These are phyloP conservation scores for Mycosphaerelloides madeirae DNA, from an alignment of 2,329 filamentous ascomycete genomes.

Conservation along the genomic window DNA sequence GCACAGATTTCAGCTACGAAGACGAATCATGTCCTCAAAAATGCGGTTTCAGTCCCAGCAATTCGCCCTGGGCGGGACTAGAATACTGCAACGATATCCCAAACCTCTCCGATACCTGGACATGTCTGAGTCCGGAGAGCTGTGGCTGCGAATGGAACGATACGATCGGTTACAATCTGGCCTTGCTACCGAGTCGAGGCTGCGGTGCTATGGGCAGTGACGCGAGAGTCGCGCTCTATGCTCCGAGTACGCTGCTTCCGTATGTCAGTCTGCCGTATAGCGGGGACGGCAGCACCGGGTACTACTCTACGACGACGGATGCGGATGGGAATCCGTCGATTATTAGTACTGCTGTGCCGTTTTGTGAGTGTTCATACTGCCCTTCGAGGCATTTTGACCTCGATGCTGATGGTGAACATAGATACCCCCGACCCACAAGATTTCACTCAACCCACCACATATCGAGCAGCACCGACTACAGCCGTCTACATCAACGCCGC, in stretches of 20 bases:
- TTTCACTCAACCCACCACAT: conserved; percentile 21
- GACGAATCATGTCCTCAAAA: conserved; percentile 28
- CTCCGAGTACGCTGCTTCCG: conserved; percentile 23
- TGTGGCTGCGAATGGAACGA: conserved; percentile 28
- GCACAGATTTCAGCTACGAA: conserved; percentile 28
- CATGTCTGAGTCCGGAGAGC: conserved; percentile 29
- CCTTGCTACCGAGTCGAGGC: conserved; percentile 19
- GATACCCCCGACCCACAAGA: not conserved
- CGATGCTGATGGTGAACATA: not conserved
- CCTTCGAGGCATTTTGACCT: conserved; percentile 17
- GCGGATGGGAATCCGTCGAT: conserved; percentile 24
- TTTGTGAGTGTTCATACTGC: not conserved
- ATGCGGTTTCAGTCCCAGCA: conserved; percentile 27
- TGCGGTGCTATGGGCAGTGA: conserved; percentile 30
- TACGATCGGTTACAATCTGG: conserved; percentile 12
- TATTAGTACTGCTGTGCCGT: conserved; percentile 14
- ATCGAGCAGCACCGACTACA: conserved; percentile 17
- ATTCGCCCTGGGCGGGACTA: conserved; percentile 25
- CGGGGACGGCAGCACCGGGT: conserved; percentile 23
- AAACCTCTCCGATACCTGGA: conserved; percentile 26
- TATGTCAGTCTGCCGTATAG: conserved; percentile 27
- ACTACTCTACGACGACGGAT: conserved; percentile 21
- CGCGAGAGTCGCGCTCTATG: conserved; percentile 28
- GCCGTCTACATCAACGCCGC: conserved; percentile 13
- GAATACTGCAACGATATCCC: conserved; percentile 25